Evolutionary conservation across 2,329 filamentous ascomycete species (phyloP), one percentile per base, ranked within the genome.

Genomic region (Trichothecium sympodiale): DNA sequence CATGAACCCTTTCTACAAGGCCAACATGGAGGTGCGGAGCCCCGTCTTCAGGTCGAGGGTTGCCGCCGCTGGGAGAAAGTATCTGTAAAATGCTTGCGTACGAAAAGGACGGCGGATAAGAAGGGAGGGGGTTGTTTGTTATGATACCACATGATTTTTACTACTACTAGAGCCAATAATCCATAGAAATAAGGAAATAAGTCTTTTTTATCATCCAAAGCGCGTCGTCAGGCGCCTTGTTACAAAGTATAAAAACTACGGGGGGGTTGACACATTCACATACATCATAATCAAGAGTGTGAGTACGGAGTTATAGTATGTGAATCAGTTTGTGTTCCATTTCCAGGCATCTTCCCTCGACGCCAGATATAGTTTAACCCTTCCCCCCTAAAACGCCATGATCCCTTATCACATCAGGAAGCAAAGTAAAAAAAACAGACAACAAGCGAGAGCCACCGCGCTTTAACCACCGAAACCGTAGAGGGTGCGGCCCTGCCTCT

Each of bases 1-100:
- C 39, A 96, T 98, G 91, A 96, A 78, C 54, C 91, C 91, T 0
- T 98, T 98, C 57, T 96, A 95, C 64, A 71, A 73, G 36, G 76
- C 81, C 37, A 89, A 94, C 45, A 83, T 83, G 69, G 80, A 84
- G 47, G 79, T 98, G 35, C 77, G 71, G 53, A 96, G 88, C 59
- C 83, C 86, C 0, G 74, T 95, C 2, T 98, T 98, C 56, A 72
- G 84, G 46, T 67, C 74, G 38, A 75, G 83, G 51, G 87, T 98
- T 15, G 78, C 77, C 2, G 85, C 85, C 3, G 89, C 89, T 1
- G 91, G 87, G 46, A 86, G 85, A 62, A 98, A 96, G 60, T 95
- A 91, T 62, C 58, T 95, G 39, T 94, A 59, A 69, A 34, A 15
- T n/a, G n/a, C n/a, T n/a, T n/a, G n/a, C n/a, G n/a, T n/a, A n/a